A percentile compares a stretch with the other conserved stretches of the same genome.
Conservation (phyloP, 331 rosid genomes). For the Quercus phellos region DNA sequence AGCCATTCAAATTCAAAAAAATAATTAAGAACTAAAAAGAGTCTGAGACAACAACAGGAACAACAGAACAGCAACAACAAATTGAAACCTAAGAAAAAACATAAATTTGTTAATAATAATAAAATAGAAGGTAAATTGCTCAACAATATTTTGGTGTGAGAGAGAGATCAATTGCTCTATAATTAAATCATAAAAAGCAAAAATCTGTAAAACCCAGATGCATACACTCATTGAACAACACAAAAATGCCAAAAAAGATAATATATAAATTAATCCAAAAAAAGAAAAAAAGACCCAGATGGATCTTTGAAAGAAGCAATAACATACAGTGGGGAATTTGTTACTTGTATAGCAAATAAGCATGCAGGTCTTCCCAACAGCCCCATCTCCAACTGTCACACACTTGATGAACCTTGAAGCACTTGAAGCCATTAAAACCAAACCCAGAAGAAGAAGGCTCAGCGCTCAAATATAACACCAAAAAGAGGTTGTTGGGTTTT, state of each 20-base stretch:
- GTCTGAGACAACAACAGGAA: conserved; percentile 13
- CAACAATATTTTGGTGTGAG: background rate
- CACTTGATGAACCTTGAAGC: conserved; percentile 92
- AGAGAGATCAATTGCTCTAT: background rate
- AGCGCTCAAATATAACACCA: conserved; percentile 7
- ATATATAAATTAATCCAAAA: conserved; percentile 11
- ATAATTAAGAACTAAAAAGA: conserved; percentile 15
- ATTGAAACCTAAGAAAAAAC: conserved; percentile 3
- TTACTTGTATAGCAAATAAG: conserved; percentile 95
- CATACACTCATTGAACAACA: background rate
- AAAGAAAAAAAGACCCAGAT: conserved; percentile 13
- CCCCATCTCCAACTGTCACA: conserved; percentile 94
- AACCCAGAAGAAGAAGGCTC: conserved; percentile 12
- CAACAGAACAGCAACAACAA: conserved; percentile 9
- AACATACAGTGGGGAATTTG: conserved; percentile 81
- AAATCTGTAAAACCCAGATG: conserved; percentile 39
- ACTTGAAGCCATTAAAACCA: conserved; percentile 64
- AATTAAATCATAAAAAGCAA: conserved; percentile 18
- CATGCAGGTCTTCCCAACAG: conserved; percentile 98
- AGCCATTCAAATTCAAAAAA: conserved; percentile 2
- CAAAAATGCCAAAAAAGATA: background rate
- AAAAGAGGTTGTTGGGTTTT: conserved; percentile 25
- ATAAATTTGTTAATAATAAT: background rate
- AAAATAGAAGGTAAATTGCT: background rate
- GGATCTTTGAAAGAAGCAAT: conserved; percentile 16